Percentiles rank a stretch among this genome's conserved stretches.
Conservation (phyloP, 345 rosid genomes). For the Conringia planisiliqua region DNA sequence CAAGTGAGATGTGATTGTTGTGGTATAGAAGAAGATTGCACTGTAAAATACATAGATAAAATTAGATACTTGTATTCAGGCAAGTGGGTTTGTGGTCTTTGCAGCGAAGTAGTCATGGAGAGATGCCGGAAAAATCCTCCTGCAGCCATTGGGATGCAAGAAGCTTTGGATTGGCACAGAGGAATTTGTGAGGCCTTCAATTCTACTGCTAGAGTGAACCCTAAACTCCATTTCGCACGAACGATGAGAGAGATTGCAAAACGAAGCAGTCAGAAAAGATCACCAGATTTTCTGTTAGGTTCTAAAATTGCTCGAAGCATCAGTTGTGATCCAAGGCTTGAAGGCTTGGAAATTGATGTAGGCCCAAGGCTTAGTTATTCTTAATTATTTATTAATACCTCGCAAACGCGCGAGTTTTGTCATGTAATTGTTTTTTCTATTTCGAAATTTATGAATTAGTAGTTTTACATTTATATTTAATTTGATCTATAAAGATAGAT, state of each 20-base stretch:
- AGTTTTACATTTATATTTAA: too few relatives aligned
- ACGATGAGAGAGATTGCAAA: constrained; percentile 15
- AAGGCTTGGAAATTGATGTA: not conserved
- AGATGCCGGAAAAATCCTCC: constrained; percentile 11
- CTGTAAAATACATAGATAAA: constrained; percentile 41
- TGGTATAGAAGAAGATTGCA: constrained; percentile 61
- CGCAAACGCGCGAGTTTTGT: too few relatives aligned
- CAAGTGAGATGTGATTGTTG: constrained; percentile 59
- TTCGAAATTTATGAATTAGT: too few relatives aligned
- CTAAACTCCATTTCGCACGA: constrained; percentile 15
- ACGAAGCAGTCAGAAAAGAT: constrained; percentile 1
- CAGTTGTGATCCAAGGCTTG: constrained; percentile 17
- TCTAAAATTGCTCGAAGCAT: constrained; percentile 8
- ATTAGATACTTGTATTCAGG: constrained; percentile 48
- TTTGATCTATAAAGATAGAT: too few relatives aligned
- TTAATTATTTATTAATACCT: not conserved
- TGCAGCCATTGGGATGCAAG: constrained; percentile 27
- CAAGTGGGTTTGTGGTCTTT: constrained; percentile 68
- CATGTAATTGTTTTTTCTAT: too few relatives aligned
- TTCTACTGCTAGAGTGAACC: constrained; percentile 21
- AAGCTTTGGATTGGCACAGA: constrained; percentile 55
- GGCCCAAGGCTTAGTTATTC: not conserved
- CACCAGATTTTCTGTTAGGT: not conserved
- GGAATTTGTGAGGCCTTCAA: constrained; percentile 43
- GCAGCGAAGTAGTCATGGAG: constrained; percentile 56